These are phyloP conservation scores for Candida multigemmis DNA, from an alignment of 805 yeast species.

Conservation along the genomic window DNA sequence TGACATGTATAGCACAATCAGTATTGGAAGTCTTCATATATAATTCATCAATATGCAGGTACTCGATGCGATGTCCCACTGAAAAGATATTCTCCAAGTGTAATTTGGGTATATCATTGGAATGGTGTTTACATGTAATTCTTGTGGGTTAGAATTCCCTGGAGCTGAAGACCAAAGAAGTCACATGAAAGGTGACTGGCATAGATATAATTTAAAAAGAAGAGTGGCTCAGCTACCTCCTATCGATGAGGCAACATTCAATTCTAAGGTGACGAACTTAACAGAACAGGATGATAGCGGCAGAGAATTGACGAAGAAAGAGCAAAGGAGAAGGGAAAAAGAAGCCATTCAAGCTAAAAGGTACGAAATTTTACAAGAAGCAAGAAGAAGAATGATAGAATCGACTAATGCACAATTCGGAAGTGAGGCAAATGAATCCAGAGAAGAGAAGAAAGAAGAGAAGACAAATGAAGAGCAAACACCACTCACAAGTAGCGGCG, in stretches of 20 bases:
- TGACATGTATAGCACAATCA: constrained; percentile 1
- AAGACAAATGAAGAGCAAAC: constrained; percentile 6
- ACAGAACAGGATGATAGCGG: constrained; percentile 9
- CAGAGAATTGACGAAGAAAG: constrained; percentile 37
- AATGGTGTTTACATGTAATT: constrained; percentile 59
- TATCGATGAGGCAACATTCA: constrained; percentile 33
- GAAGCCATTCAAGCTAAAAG: constrained; percentile 42
- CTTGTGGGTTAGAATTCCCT: constrained; percentile 76
- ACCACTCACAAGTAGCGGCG: constrained; percentile 1
- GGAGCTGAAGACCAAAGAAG: constrained; percentile 78
- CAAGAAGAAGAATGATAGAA: constrained; percentile 27
- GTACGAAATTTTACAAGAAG: constrained; percentile 37
- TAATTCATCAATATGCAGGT: no score
- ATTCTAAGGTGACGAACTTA: constrained; percentile 15
- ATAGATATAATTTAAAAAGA: constrained; percentile 88
- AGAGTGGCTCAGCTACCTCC: constrained; percentile 64
- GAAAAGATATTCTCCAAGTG: no score
- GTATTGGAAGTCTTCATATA: no score
- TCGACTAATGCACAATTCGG: constrained; percentile 5
- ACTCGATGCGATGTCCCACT: no score
- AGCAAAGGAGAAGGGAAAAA: constrained; percentile 39
- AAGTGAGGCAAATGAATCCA: constrained; percentile 2
- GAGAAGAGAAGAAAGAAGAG: constrained; percentile 3
- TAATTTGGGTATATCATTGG: neutral
- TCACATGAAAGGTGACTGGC: constrained; percentile 99